A percentile compares a stretch with the other conserved stretches of the same genome.
phyloP scores from a whole-genome alignment of 306 rosid genomes.

The Cucurbita pepo region DNA sequence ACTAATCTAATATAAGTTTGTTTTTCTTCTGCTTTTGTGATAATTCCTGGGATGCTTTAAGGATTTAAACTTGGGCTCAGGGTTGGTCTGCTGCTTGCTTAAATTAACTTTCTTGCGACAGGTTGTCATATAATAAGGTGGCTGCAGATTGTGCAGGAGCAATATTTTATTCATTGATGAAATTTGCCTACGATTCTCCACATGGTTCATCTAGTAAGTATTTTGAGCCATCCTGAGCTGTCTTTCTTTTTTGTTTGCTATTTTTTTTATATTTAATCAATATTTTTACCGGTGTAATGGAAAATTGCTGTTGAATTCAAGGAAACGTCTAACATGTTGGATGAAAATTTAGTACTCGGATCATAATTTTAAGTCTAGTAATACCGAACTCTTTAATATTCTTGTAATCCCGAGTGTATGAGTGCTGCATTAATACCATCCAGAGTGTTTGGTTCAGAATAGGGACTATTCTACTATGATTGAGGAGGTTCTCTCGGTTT shows the following conservation, averaged over 20 bases:
- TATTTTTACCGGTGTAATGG: background rate
- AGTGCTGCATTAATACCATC: background rate
- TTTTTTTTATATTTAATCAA: background rate
- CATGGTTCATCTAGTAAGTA: constrained; percentile 52
- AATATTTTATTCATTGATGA: constrained; percentile 71
- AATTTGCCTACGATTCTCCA: constrained; percentile 44
- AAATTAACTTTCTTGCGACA: constrained; percentile 13
- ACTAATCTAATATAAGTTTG: background rate
- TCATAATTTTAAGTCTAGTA: background rate
- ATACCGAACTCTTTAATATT: background rate
- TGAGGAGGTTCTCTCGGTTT: no score
- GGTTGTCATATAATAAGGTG: constrained; percentile 72
- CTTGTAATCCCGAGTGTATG: background rate
- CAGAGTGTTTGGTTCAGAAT: no score
- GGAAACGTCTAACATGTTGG: background rate
- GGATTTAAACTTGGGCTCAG: background rate
- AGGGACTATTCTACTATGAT: no score
- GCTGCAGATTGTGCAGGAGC: constrained; percentile 92
- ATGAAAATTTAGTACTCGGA: background rate
- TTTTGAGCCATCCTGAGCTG: constrained; percentile 2
- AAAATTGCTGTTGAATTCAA: background rate
- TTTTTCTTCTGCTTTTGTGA: background rate
- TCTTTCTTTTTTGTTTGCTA: background rate
- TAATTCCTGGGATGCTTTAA: background rate
- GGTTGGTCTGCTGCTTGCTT: background rate